phyloP scores from a whole-genome alignment of 2,329 filamentous ascomycete genomes.

The Fusarium tupiense region DNA sequence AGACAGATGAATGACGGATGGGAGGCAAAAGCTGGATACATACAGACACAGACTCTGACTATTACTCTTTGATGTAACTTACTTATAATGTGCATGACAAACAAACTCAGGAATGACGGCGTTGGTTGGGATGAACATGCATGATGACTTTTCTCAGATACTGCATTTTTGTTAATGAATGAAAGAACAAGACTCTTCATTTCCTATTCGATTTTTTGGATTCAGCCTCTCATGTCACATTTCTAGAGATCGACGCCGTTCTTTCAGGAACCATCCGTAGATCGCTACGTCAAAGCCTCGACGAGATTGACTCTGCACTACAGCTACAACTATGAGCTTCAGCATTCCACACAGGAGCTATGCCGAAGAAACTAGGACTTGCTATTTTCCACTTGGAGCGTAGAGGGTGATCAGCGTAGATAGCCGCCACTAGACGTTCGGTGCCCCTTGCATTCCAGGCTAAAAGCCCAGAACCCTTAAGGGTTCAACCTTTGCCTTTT shows the following conservation, averaged over 20 bases:
- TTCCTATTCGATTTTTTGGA: constrained; percentile 2
- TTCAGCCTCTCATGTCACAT: constrained; percentile 19
- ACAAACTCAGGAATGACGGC: constrained; percentile 36
- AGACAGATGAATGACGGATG: constrained; percentile 17
- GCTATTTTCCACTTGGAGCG: not conserved
- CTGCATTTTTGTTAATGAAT: constrained; percentile 21
- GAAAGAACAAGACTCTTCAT: constrained; percentile 5
- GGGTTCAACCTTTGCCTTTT: constrained; percentile 9
- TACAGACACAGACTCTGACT: constrained; percentile 9
- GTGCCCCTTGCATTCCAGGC: constrained; percentile 24
- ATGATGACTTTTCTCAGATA: constrained; percentile 31
- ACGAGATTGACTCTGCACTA: not conserved
- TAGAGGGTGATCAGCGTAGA: not conserved
- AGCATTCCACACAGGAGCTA: constrained; percentile 20
- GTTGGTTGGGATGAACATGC: constrained; percentile 16
- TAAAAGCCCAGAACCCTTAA: constrained; percentile 17
- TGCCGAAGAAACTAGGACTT: not conserved
- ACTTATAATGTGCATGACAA: constrained; percentile 19
- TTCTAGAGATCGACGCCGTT: constrained; percentile 1
- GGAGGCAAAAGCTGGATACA: constrained; percentile 23
- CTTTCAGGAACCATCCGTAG: constrained; percentile 4
- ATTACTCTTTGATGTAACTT: constrained; percentile 23
- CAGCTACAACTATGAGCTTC: not conserved
- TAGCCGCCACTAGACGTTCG: constrained; percentile 14
- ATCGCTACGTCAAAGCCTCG: constrained; percentile 3